Conservation (phyloP, 306 rosid species). For the Lablab purpureus region DNA sequence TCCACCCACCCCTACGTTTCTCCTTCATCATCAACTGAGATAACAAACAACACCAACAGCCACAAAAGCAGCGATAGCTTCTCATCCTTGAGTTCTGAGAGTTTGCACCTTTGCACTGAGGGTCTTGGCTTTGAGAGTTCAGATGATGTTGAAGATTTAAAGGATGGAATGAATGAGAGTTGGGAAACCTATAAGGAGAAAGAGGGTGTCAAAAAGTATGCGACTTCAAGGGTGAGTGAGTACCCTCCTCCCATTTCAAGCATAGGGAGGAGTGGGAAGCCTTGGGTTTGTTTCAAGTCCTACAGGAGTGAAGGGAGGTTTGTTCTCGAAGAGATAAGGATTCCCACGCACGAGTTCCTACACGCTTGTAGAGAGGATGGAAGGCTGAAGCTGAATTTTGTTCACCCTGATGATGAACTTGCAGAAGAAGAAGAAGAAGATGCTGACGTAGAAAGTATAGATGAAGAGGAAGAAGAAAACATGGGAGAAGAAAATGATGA, state of each 20-base stretch:
- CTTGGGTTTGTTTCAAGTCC: constrained; percentile 76
- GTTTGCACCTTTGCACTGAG: constrained; percentile 91
- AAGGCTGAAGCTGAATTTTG: constrained; percentile 77
- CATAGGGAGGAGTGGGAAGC: constrained; percentile 80
- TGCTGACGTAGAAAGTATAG: neutral
- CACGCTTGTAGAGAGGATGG: constrained; percentile 90
- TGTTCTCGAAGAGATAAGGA: constrained; percentile 76
- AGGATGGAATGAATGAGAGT: constrained; percentile 42
- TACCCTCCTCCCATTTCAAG: constrained; percentile 96
- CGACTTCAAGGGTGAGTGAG: constrained; percentile 45
- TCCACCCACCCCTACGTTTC: constrained; percentile 4
- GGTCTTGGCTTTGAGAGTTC: constrained; percentile 94
- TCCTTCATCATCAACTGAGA: constrained; percentile 16
- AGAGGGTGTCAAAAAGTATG: constrained; percentile 38
- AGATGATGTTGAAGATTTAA: constrained; percentile 77
- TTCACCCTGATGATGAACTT: constrained; percentile 60
- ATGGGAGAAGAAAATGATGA: constrained; percentile 33
- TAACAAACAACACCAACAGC: constrained; percentile 32
- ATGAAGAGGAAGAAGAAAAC: constrained; percentile 32
- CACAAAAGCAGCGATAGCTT: constrained; percentile 69
- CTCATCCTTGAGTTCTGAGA: constrained; percentile 72
- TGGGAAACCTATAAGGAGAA: constrained; percentile 44
- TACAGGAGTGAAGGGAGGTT: constrained; percentile 82
- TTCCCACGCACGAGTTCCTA: constrained; percentile 72
- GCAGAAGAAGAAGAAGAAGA: constrained; percentile 46